Conservation (phyloP, 768 basidiomycete genomes). For the Lactarius vividus region DNA sequence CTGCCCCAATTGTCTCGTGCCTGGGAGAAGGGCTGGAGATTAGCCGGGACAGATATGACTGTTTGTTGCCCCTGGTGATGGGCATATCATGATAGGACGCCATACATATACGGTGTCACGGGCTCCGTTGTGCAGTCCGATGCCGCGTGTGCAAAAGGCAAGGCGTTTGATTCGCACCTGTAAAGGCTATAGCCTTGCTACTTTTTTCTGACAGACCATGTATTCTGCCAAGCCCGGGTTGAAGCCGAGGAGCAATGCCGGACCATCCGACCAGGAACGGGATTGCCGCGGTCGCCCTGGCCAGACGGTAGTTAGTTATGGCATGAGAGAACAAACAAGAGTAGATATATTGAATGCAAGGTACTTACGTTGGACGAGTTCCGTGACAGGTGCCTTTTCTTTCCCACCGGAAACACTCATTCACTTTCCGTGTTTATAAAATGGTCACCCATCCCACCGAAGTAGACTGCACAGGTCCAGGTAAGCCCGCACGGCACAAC, state of each 20-base stretch:
- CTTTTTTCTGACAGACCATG: neutral
- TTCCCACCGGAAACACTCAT: neutral
- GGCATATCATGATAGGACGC: neutral
- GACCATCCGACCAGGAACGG: neutral
- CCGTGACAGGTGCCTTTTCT: neutral
- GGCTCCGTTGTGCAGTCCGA: neutral
- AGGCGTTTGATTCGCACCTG: neutral
- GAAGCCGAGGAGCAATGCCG: neutral
- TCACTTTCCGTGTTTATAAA: neutral
- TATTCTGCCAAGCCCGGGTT: neutral
- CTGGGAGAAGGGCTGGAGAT: conserved; percentile 9
- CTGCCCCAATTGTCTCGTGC: neutral
- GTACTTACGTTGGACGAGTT: neutral
- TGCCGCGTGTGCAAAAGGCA: neutral
- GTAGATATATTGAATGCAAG: neutral
- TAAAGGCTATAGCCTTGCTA: neutral
- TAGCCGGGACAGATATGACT: conserved; percentile 6
- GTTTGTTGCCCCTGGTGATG: conserved; percentile 12
- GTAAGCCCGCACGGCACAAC: neutral
- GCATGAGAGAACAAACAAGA: neutral
- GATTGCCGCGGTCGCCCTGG: conserved; percentile 4
- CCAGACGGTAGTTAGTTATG: neutral
- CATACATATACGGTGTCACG: neutral
- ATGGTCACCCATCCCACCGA: neutral
- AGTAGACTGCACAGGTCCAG: neutral